These are phyloP conservation scores for Apium graveolens DNA, from an alignment of 129 eudicot species.

Conservation along the genomic window DNA sequence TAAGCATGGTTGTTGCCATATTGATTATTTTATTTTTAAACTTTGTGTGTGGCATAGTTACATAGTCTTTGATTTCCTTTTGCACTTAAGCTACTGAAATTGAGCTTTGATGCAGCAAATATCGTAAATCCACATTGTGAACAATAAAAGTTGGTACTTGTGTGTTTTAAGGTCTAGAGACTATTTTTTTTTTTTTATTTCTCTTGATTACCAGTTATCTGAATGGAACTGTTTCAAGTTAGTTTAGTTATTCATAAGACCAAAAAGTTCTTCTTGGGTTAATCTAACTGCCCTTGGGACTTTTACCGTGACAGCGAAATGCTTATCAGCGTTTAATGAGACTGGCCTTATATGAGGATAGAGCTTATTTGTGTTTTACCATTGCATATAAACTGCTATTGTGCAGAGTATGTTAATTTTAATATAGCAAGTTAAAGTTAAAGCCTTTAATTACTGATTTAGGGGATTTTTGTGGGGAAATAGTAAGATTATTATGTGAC, in stretches of 20 bases:
- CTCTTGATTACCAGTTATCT: not conserved
- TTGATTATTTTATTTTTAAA: not conserved
- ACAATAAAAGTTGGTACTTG: not conserved
- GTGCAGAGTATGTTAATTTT: not conserved
- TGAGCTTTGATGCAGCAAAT: not conserved
- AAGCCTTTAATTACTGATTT: no score
- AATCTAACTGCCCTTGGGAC: not conserved
- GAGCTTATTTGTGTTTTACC: not conserved
- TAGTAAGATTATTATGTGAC: not conserved
- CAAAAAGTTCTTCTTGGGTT: not conserved
- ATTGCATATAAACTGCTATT: not conserved
- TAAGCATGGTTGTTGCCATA: not conserved
- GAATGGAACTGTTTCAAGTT: not conserved
- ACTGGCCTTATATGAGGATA: not conserved
- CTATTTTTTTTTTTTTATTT: not conserved
- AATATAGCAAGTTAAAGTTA: no score
- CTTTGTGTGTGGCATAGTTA: not conserved
- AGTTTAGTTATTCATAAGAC: not conserved
- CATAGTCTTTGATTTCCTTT: not conserved
- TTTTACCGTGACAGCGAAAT: not conserved
- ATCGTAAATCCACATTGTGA: not conserved
- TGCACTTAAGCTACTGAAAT: not conserved
- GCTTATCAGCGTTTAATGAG: not conserved
- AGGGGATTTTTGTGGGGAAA: not conserved
- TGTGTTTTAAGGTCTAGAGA: not conserved